These are phyloP conservation scores for Protomyces gravidus DNA, from an alignment of 1,139 yeast species.

Conservation along the genomic window DNA sequence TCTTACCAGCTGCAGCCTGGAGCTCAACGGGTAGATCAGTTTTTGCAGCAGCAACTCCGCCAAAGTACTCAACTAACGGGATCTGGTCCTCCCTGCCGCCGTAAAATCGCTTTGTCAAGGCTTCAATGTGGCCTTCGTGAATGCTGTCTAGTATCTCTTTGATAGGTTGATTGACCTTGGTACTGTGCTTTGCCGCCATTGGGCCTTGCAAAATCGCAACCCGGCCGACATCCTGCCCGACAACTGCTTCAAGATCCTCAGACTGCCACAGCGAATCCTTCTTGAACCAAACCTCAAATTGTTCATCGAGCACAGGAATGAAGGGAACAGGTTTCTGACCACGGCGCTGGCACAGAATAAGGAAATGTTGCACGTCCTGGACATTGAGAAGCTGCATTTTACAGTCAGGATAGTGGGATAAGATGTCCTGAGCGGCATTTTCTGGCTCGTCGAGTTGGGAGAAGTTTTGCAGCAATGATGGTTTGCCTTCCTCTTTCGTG, in stretches of 20 bases:
- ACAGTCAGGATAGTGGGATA: conserved; percentile 67
- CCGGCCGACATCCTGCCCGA: conserved; percentile 93
- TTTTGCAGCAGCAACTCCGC: conserved; percentile 51
- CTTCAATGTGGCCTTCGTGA: conserved; percentile 82
- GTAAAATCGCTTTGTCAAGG: conserved; percentile 65
- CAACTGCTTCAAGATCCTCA: conserved; percentile 93
- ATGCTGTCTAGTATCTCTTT: conserved; percentile 81
- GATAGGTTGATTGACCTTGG: conserved; percentile 83
- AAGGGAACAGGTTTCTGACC: conserved; percentile 96
- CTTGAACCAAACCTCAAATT: conserved; percentile 93
- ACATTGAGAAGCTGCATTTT: conserved; percentile 80
- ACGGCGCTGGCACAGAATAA: conserved; percentile 77
- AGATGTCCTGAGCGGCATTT: conserved; percentile 55
- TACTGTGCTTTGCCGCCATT: conserved; percentile 92
- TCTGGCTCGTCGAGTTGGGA: conserved; percentile 65
- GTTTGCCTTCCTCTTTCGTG: conserved; percentile 48
- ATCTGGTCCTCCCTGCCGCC: conserved; percentile 62
- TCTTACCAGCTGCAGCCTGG: conserved; percentile 37
- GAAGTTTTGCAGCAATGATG: conserved; percentile 71
- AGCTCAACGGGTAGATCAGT: conserved; percentile 39
- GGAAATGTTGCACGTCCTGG: conserved; percentile 91
- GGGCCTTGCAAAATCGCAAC: conserved; percentile 98
- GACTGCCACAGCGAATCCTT: conserved; percentile 99
- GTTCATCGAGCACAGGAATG: conserved; percentile 89
- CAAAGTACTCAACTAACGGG: conserved; percentile 87